These are phyloP conservation scores for Saccharomycopsis phalli DNA, from an alignment of 1,139 yeast species.

Conservation along the genomic window DNA sequence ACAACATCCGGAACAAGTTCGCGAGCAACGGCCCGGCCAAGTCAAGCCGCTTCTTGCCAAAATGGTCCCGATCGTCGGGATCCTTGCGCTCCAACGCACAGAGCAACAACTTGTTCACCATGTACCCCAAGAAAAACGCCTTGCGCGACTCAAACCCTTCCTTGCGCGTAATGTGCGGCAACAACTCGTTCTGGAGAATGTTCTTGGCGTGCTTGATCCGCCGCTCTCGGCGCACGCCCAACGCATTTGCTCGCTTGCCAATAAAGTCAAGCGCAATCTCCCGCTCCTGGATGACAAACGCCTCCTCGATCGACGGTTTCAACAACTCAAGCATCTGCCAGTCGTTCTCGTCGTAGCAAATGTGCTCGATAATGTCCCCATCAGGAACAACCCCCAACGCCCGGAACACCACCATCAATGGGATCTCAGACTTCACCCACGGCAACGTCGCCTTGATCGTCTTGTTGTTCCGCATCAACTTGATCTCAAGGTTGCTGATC, in stretches of 20 bases:
- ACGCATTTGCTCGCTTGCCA: slow-evolving; percentile 92
- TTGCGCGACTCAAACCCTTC: slow-evolving; percentile 96
- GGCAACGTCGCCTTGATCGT: slow-evolving; percentile 95
- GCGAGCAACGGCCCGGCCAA: slow-evolving; percentile 97
- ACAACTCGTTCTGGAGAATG: slow-evolving; percentile 86
- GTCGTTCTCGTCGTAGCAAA: slow-evolving; percentile 94
- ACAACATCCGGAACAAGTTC: slow-evolving; percentile 84
- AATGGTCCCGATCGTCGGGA: slow-evolving; percentile 98
- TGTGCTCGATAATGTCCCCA: slow-evolving; percentile 96
- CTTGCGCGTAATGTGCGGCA: slow-evolving; percentile 95
- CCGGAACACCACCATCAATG: slow-evolving; percentile 92
- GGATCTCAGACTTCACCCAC: slow-evolving; percentile 91
- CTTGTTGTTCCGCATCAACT: slow-evolving; percentile 76
- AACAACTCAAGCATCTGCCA: slow-evolving; percentile 99
- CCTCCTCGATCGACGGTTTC: slow-evolving; percentile 98
- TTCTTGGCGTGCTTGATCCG: slow-evolving; percentile 98
- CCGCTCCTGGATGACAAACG: slow-evolving; percentile 94
- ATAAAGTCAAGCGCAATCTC: slow-evolving; percentile 96
- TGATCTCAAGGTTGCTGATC: slow-evolving; percentile 89
- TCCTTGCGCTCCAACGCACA: slow-evolving; percentile 97
- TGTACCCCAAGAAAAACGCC: slow-evolving; percentile 94
- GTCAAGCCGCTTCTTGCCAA: slow-evolving; percentile 96
- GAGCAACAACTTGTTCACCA: slow-evolving; percentile 88
- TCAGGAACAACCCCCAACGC: slow-evolving; percentile 98
- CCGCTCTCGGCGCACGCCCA: slow-evolving; percentile 93